Base-by-base conservation (phyloP, 495 filamentous ascomycete species). In the Penicillium daleae region DNA sequence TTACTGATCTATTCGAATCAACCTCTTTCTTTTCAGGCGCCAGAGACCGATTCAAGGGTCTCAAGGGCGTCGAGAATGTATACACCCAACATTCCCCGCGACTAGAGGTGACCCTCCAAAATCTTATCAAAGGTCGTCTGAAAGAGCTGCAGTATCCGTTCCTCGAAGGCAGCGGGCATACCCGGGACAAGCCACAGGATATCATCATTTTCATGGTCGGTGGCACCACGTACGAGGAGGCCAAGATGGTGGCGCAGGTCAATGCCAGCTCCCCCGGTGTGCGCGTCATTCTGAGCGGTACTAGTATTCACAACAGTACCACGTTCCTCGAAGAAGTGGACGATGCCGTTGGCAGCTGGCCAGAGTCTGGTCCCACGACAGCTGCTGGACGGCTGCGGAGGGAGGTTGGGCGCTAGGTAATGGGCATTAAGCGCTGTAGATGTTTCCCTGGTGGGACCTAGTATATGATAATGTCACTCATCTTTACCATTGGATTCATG, bases 11-110 rank as follows among this genome's bases (percentile, higher is more conserved):
- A 8, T 99, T 98, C 70, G 93, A 97, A 69, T 90, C 91, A 0
- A 88, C 90, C 2, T 93, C 91, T 6, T 91, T 99, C 58, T 97
- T 99, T 77, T 91, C 91, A 32, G 90, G 91, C 17, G 93, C 95
- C 3, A 84, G 93, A 32, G 90, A 90, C 67, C 88, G 93, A 2
- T 93, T 99, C 76, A 96, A 96, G 72, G 96, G 94, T 2, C 82
- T 99, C 19, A 97, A 97, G 70, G 95, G 95, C 15, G 93, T 98
- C 4, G 95, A 99, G 72, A 99, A 99, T 66, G 95, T 99, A 22
- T 99, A 98, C 74, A 99, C 95, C 0, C 96, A 98, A 74, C 95
- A 99, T 75, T 95, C 93, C 2, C 93, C 95, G 0, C 82, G 91
- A 48, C 73, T 99, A 49, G 93, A 97, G 74, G 84, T 85, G 10